A percentile compares a stretch with the other conserved stretches of the same genome.
Conservation (phyloP, 1,284 basidiomycete genomes). For the Ceratobasidium sp. region DNA sequence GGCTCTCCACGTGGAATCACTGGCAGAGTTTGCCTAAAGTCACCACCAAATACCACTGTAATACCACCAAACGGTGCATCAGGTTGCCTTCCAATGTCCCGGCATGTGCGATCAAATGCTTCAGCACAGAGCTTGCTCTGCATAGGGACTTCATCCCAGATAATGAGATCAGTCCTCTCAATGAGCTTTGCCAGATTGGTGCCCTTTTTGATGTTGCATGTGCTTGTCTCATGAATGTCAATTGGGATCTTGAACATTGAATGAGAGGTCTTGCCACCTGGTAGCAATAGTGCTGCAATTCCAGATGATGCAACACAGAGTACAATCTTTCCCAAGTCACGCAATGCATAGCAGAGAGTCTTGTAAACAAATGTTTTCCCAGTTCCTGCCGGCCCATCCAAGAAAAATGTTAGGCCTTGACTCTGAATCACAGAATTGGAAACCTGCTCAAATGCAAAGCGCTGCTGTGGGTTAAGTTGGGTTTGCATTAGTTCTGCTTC, state of each 20-base stretch:
- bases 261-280: slow-evolving; percentile 59
- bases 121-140: slow-evolving; percentile 54
- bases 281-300: slow-evolving; percentile 58
- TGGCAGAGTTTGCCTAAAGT: slow-evolving; percentile 59
- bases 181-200: slow-evolving; percentile 51
- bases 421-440: slow-evolving; percentile 50
- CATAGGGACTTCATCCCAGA: slow-evolving; percentile 58
- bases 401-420: slow-evolving; percentile 55
- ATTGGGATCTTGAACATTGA: slow-evolving; percentile 61
- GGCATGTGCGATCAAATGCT: slow-evolving; percentile 53
- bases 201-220: slow-evolving; percentile 50
- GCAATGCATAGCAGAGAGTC: slow-evolving; percentile 54
- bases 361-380: slow-evolving; percentile 64
- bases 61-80: slow-evolving; percentile 57
- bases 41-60: slow-evolving; percentile 57
- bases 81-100: slow-evolving; percentile 50
- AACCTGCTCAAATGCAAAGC: slow-evolving; percentile 53
- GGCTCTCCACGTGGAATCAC: slow-evolving; percentile 55
- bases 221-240: slow-evolving; percentile 50
- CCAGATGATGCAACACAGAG: slow-evolving; percentile 62
- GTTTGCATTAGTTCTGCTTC: slow-evolving; percentile 45
- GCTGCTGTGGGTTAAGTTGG: slow-evolving; percentile 57
- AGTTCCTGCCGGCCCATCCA: slow-evolving; percentile 61
- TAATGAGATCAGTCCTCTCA: slow-evolving; percentile 51
- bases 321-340: slow-evolving; percentile 52